A percentile compares a stretch with the other conserved stretches of the same genome.
Evolutionary conservation across 2,329 filamentous ascomycete genomes (phyloP).

Genomic region (Aplosporella prunicola): DNA sequence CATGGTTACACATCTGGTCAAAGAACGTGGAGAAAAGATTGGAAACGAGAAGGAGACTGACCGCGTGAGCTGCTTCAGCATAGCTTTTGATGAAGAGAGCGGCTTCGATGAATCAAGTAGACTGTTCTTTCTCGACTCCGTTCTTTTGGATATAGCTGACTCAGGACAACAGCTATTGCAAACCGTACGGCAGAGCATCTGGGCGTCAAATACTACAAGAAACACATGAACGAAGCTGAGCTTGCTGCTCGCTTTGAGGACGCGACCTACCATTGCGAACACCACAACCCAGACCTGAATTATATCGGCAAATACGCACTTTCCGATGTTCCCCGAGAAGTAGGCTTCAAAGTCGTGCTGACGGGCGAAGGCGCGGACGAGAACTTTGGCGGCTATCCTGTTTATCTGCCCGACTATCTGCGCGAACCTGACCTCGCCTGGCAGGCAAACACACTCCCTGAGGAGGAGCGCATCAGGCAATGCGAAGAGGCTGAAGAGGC

Average conservation of each 20-base stretch:
- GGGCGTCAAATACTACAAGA: constrained; percentile 36
- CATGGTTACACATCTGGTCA: constrained; percentile 45
- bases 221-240: constrained; percentile 35
- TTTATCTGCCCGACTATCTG: constrained; percentile 39
- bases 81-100: constrained; percentile 43
- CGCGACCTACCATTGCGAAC: constrained; percentile 37
- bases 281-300: constrained; percentile 43
- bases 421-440: constrained; percentile 36
- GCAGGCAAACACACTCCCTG: constrained; percentile 11
- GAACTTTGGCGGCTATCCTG: constrained; percentile 44
- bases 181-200: constrained; percentile 40
- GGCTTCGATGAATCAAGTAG: constrained; percentile 41
- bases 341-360: constrained; percentile 46
- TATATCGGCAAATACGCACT: constrained; percentile 44
- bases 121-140: no score
- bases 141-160: no score
- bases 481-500: constrained; percentile 12
- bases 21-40: constrained; percentile 37
- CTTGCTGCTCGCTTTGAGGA: constrained; percentile 37
- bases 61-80: constrained; percentile 40
- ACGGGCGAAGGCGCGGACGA: constrained; percentile 47
- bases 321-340: constrained; percentile 35
- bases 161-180: constrained; percentile 29
- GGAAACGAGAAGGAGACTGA: constrained; percentile 33
- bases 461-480: constrained; percentile 12